Percentiles rank a stretch among this genome's conserved stretches.
These are phyloP conservation scores for Triticum aestivum DNA, from an alignment of 176 grass and related monocot species.

Conservation along the genomic window DNA sequence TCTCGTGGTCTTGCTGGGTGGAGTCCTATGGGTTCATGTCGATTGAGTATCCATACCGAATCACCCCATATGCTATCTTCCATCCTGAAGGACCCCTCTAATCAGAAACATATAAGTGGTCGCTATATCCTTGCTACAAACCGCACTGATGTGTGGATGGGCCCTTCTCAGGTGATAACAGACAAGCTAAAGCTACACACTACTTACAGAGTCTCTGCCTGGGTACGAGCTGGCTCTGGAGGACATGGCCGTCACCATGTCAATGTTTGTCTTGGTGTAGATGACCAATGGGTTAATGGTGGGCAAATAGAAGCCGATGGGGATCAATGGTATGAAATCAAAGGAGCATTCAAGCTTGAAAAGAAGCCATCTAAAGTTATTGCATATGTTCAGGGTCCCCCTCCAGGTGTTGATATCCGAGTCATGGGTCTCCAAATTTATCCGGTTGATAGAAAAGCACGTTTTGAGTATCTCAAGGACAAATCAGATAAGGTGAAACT, in stretches of 20 bases:
- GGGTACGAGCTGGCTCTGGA: slow-evolving; percentile 70
- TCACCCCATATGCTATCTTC: slow-evolving; percentile 51
- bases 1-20: slow-evolving; percentile 63
- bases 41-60: slow-evolving; percentile 60
- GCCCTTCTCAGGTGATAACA: slow-evolving; percentile 91
- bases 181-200: slow-evolving; percentile 74
- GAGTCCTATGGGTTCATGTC: slow-evolving; percentile 88
- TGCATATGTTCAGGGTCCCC: slow-evolving; percentile 67
- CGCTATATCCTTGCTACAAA: slow-evolving; percentile 59
- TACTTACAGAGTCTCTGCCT: slow-evolving; percentile 82
- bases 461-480: slow-evolving; percentile 64
- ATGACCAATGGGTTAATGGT: slow-evolving; percentile 70
- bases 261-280: slow-evolving; percentile 82
- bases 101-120: slow-evolving; percentile 45
- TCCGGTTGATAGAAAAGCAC: slow-evolving; percentile 54
- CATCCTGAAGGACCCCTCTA: slow-evolving; percentile 28
- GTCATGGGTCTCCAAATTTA: slow-evolving; percentile 65
- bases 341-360: slow-evolving; percentile 77
- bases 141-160: slow-evolving; percentile 91
- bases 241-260: slow-evolving; percentile 62
- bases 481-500: slow-evolving; percentile 62
- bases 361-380: slow-evolving; percentile 57
- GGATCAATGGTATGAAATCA: slow-evolving; percentile 73
- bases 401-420: slow-evolving; percentile 64
- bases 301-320: slow-evolving; percentile 60